Evolutionary conservation across 257 asterid genomes (phyloP), one percentile per base, ranked within the genome.

Genomic region (Oldenlandia corymbosa): DNA sequence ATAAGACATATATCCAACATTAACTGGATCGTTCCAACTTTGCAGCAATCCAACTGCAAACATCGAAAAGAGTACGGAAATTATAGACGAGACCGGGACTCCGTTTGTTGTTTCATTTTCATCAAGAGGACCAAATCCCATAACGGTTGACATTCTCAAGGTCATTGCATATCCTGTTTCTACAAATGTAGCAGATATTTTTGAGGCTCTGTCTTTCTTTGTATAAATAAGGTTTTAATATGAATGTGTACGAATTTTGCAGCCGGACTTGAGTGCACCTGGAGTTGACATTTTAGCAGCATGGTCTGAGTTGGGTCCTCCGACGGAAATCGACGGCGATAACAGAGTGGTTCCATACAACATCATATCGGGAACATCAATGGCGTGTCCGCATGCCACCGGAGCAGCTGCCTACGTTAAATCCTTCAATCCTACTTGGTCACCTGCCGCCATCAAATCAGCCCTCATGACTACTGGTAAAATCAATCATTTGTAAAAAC

Each of bases 261-360:
- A 87, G 95, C 92, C 92, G 27, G 95, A 87, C 73, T 46, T 87
- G 41, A 81, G 75, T 53, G 95, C 92, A 17, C 92, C 86, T 0
- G 90, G 92, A 55, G 88, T 80, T 32, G 83, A 87, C 72, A 87
- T 87, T 32, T 68, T 87, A 28, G 95, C 92, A 20, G 92, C 92
- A 5, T 87, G 95, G 90, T 79, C 95, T 0, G 84, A 64, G 51
- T 80, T 75, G 1, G 68, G 78, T 2, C 68, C 77, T 0, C 70
- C 81, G 13, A 80, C 86, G 0, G 90, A 81, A 61, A 7, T 18
- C 13, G 18, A 10, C 0, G 84, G 61, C 9, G 95, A 84, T 49
- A 66, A 51, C 0, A 64, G 90, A 41, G 68, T 73, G 0, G 81
- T 74, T 58, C 73, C 84, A 0, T 87, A 66, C 63, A 87, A 87